Evolutionary conservation across 805 yeast genomes (phyloP).

Genomic region (Candida odintsovae): DNA sequence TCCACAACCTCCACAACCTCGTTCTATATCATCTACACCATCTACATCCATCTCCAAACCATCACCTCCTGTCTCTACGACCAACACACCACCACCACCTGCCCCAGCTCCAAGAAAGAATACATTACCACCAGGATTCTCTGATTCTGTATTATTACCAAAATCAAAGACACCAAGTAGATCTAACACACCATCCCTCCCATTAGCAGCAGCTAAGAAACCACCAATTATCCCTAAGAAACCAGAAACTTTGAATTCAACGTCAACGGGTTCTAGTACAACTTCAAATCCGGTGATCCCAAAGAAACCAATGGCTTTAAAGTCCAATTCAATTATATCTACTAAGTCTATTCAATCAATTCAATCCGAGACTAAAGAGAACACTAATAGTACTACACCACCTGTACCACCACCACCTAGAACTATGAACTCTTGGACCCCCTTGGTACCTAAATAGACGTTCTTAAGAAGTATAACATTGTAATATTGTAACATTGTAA

Average conservation of each 20-base stretch:
- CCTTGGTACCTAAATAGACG: constrained; percentile 15
- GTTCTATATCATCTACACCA: constrained; percentile 6
- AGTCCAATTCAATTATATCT: not conserved
- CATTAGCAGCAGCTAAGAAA: constrained; percentile 9
- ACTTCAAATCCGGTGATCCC: not conserved
- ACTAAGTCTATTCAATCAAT: no score
- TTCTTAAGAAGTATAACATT: not conserved
- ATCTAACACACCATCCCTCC: constrained; percentile 14
- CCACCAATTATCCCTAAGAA: constrained; percentile 17
- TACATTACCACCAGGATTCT: constrained; percentile 32
- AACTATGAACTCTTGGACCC: constrained; percentile 17
- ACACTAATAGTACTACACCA: constrained; percentile 4
- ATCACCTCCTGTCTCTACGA: constrained; percentile 3
- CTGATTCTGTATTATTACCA: constrained; percentile 29
- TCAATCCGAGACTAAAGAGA: not conserved
- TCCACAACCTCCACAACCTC: constrained; percentile 13
- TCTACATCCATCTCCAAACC: not conserved
- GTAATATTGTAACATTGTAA: no score
- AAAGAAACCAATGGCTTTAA: constrained; percentile 3
- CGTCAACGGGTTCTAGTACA: no score
- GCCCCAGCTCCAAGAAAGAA: constrained; percentile 27
- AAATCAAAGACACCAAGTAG: constrained; percentile 23
- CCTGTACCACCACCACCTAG: constrained; percentile 11
- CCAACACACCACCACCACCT: constrained; percentile 20
- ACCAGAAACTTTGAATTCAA: constrained; percentile 8